phyloP scores from a whole-genome alignment of 768 basidiomycete species.

The Austroboletus festivus region DNA sequence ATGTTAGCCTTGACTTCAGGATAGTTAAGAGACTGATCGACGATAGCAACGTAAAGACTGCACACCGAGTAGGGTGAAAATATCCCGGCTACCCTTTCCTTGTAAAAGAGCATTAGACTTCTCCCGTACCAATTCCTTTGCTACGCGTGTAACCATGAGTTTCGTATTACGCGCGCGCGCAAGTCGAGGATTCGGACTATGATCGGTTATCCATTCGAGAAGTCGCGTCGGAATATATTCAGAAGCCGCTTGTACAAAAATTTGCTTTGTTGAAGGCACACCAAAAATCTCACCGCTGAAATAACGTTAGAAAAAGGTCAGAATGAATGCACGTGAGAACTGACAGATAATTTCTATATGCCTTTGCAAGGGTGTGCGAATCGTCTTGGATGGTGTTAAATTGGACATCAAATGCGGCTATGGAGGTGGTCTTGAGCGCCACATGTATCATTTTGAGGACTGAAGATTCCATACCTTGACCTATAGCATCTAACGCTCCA shows the following conservation, averaged over 20 bases:
- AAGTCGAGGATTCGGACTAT: background rate
- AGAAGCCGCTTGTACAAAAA: conserved; percentile 8
- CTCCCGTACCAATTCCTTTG: conserved; percentile 5
- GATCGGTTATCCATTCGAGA: background rate
- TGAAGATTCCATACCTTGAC: conserved; percentile 34
- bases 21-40: background rate
- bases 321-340: background rate
- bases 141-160: background rate
- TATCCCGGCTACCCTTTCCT: conserved; percentile 11
- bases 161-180: background rate
- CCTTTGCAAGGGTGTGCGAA: conserved; percentile 1
- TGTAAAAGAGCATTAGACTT: conserved; percentile 8
- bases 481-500: conserved; percentile 47
- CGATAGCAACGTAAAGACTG: background rate
- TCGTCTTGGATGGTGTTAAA: background rate
- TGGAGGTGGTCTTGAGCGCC: background rate
- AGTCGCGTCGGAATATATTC: conserved; percentile 4
- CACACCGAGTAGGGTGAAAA: conserved; percentile 37
- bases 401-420: conserved; percentile 44
- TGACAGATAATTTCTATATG: conserved; percentile 7
- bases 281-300: conserved; percentile 12
- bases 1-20: conserved; percentile 22
- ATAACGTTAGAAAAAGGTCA: background rate
- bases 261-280: background rate
- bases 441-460: too few relatives aligned